Base-by-base conservation (phyloP, 208 protist genomes). In the Acanthamoeba rhysodes region DNA sequence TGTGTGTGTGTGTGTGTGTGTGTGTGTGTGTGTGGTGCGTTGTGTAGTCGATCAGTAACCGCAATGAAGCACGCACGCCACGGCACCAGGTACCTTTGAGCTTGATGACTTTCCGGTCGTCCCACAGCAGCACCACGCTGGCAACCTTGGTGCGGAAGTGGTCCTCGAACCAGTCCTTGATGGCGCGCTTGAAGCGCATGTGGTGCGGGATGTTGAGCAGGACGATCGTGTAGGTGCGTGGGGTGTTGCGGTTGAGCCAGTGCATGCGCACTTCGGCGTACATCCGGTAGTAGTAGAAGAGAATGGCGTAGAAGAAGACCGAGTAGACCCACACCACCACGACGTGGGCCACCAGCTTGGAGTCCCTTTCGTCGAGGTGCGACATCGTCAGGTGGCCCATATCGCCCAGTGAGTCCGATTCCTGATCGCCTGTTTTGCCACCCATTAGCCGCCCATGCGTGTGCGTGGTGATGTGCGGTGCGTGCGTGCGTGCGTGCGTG, bases 281-380 rank as follows among this genome's bases (percentile, higher is more conserved):
- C 32, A 76, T 27, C 24, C 64, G 87, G 34, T 93, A 93, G 62
- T 76, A 76, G 62, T 93, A 93, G 27, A 55, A 93, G 16, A 93
- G 55, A 20, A 76, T 76, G 64, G 37, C 18, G 87, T 93, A 93
- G 64, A 93, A 93, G 41, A 93, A 68, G 87, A 93, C 24, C 20
- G 87, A 93, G n/a, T 93, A 76, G 34, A 93, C 37, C 87, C 87
- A 93, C n/a, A 45, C 37, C n/a, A 93, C 27, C 87, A 93, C 62
- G 59, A 93, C 62, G 62, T 93, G 87, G 41, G 87, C 87, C n/a
- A 74, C 45, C 37, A 76, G 87, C 64, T 76, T 93, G 59, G 55
- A 22, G 34, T 93, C 87, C 34, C 16, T 5, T 14, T 76, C 48
- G 29, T 68, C 37, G 34, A 93, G n/a, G 59, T 93, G 55, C 7